Evolutionary conservation across 176 grass and related monocot species (phyloP), one percentile per base, ranked within the genome.

Genomic region (Thalia dealbata): DNA sequence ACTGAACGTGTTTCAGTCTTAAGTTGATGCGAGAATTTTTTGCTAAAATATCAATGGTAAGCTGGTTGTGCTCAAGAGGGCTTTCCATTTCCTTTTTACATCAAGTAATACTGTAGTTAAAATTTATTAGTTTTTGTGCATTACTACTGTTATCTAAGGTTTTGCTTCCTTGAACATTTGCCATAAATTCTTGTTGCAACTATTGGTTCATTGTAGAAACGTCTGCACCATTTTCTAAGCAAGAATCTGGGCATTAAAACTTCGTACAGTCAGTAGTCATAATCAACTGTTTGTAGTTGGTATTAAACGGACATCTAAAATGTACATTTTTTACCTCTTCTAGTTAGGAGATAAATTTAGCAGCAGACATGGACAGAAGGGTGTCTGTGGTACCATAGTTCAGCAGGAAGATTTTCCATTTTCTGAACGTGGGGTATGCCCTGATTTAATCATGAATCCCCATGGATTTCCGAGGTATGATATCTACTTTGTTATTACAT

Each of bases 371-470:
- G 93, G 93, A 18, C 93, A 97, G 67, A 97, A 97, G 80, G 93
- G 93, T 76, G 93, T 97, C 80, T 97, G 93, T 84, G 93, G 89
- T 30, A 97, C 85, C 50, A 97, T 97, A 78, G 82, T 97, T 88
- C 87, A 92, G 69, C 93, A 97, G 78, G 93, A 97, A 73, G 93
- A 97, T 79, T 90, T 97, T 48, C 93, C 93, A 32, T 97, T 97
- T 78, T 90, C 89, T 21, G 89, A 97, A 73, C 83, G 78, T 54
- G 93, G 93, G 78, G 86, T 97, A 71, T 97, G 93, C 76, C 93
- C 93, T 84, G 93, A 92, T 92, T 85, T 97, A 75, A 97, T 97
- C 52, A 97, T 97, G 93, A 97, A 97, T 73, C 93, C 93, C 52
- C 87, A 92, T 82, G 93, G 93, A 86, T 97, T 92, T 75, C 93